Evolutionary conservation across 495 filamentous ascomycete species (phyloP), one percentile per base, ranked within the genome.

Genomic region (Paragyromitra xinjiangensis): DNA sequence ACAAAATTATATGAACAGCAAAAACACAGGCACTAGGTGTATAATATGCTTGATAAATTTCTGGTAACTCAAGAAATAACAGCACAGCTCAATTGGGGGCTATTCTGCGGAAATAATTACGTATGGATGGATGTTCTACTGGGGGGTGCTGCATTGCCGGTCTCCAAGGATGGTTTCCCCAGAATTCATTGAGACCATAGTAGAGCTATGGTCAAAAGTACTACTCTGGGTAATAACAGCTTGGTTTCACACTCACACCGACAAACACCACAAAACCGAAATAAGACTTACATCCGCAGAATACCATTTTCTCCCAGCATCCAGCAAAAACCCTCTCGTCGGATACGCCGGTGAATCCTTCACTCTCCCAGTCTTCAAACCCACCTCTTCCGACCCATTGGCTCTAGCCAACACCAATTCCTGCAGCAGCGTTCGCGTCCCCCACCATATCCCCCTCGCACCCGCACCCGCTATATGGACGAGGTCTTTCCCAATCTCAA

Each of bases 271-370:
- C 24, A 64, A 39, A 8, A 29, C n/a, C 5, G 62, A 71, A 55
- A 24, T n/a, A 26, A 19, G 1, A 78, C 77, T 45, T 42, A 78
- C 77, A 53, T 78, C 79, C 16, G 84, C 81, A 1, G 86, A 81
- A 76, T 89, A 89, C 87, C 87, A 89, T 72, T 89, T 89, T 14
- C 88, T 84, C 12, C 88, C 87, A 1, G 87, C 87, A 70, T 89
- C 88, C 0, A 89, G 81, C 83, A 88, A 83, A 64, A 86, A 88
- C 1, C 87, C 88, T 59, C 88, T 80, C 1, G 84, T 87, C 3
- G 84, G 72, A 67, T 85, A 87, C 19, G 87, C 85, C 0, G 88
- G 88, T 0, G 83, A 82, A 78, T 89, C 88, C 2, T 76, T 51
- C 16, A 82, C 70, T 14, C 64, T 77, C 12, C 85, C 85, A 0